phyloP scores from a whole-genome alignment of 2,329 filamentous ascomycete species.

The Colletotrichum lupini region DNA sequence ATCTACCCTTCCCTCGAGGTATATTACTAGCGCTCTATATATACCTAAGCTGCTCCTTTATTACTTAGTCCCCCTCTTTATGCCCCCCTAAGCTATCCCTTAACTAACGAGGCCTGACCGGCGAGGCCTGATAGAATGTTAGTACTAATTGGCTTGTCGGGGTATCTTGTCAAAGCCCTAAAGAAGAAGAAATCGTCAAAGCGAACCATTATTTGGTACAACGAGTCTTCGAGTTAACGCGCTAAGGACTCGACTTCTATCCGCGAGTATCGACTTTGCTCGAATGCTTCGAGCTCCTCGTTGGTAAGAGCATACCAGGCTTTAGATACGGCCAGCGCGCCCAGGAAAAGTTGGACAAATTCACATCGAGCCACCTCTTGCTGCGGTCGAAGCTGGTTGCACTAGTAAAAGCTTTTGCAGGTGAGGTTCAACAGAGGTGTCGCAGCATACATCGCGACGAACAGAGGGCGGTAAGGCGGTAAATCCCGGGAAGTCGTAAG shows the following conservation, averaged over 20 bases:
- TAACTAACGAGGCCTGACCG: no score
- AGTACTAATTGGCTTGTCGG: neutral
- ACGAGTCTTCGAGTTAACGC: neutral
- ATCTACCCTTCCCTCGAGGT: no score
- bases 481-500: no score
- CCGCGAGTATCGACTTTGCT: neutral
- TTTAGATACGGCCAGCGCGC: neutral
- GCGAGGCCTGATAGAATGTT: no score
- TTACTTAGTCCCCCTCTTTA: no score
- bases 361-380: neutral
- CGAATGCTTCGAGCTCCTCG: neutral
- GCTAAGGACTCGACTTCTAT: neutral
- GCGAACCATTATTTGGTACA: neutral
- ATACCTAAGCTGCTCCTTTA: no score
- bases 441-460: neutral
- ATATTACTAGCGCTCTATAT: no score
- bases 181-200: conserved; percentile 29
- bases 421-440: conserved; percentile 1
- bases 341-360: neutral
- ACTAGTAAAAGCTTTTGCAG: neutral
- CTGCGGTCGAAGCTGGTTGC: neutral
- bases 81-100: no score
- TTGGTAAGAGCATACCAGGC: neutral
- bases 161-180: conserved; percentile 6
- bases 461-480: neutral